phyloP scores from a whole-genome alignment of 2,329 filamentous ascomycete species.

The Emergomyces orientalis region DNA sequence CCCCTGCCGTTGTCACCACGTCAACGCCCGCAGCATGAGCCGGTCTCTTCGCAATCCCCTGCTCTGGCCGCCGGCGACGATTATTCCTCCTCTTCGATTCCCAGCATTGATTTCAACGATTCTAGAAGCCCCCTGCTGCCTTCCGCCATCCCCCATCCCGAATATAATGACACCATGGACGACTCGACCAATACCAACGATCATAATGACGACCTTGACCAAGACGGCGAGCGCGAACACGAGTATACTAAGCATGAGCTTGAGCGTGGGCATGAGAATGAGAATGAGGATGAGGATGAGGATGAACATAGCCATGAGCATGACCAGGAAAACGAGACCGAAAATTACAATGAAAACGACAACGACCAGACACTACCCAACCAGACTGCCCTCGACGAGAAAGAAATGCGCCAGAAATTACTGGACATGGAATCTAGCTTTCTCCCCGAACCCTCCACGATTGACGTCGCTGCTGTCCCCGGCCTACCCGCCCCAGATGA shows the following conservation, averaged over 20 bases:
- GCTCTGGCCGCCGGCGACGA: not conserved
- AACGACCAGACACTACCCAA: slow-evolving; percentile 21
- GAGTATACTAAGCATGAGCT: not conserved
- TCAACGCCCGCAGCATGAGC: not conserved
- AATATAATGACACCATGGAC: slow-evolving; percentile 8
- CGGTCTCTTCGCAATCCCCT: not conserved
- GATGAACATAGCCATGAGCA: slow-evolving; percentile 22
- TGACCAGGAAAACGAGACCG: slow-evolving; percentile 4
- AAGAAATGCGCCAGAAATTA: slow-evolving; percentile 50
- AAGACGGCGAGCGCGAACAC: slow-evolving; percentile 11
- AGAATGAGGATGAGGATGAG: slow-evolving; percentile 21
- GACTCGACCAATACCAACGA: slow-evolving; percentile 8
- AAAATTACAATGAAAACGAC: slow-evolving; percentile 7
- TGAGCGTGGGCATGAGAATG: slow-evolving; percentile 16
- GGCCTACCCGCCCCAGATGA: slow-evolving; percentile 30
- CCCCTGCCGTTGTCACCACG: not conserved
- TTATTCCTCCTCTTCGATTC: not conserved
- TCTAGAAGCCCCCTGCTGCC: slow-evolving; percentile 9
- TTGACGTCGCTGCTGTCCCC: slow-evolving; percentile 25
- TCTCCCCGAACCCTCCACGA: slow-evolving; percentile 45
- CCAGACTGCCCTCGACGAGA: slow-evolving; percentile 44
- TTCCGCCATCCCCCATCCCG: slow-evolving; percentile 4
- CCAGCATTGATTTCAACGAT: not conserved
- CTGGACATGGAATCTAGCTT: slow-evolving; percentile 58
- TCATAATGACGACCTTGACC: slow-evolving; percentile 3